These are phyloP conservation scores for Flagelloscypha sp. DNA, from an alignment of 768 basidiomycete genomes.

Conservation along the genomic window DNA sequence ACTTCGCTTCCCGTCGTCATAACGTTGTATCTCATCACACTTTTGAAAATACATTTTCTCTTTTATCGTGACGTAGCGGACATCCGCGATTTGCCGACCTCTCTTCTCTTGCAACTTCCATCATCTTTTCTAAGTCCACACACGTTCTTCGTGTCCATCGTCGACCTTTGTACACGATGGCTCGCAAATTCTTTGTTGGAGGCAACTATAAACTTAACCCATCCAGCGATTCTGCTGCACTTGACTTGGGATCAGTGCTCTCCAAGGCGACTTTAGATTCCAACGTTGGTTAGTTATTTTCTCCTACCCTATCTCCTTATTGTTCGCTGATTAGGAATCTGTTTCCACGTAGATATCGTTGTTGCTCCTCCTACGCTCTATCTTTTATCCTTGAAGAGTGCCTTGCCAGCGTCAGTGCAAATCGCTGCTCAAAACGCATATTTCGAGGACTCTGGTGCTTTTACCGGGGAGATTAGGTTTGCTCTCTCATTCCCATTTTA, in stretches of 20 bases:
- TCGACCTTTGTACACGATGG: conserved; percentile 31
- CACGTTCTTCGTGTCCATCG: not conserved
- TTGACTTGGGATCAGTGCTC: conserved; percentile 55
- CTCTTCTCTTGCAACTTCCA: not conserved
- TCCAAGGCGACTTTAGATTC: conserved; percentile 78
- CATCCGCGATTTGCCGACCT: not conserved
- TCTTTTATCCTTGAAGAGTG: conserved; percentile 61
- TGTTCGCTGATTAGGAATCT: conserved; percentile 8
- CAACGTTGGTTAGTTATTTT: conserved; percentile 50
- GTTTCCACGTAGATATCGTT: conserved; percentile 73
- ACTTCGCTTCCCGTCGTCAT: no score
- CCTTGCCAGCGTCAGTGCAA: conserved; percentile 57
- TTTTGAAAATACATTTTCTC: not conserved
- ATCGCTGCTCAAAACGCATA: conserved; percentile 92
- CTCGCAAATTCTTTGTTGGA: conserved; percentile 89
- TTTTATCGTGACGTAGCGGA: not conserved
- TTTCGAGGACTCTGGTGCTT: conserved; percentile 78
- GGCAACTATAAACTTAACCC: conserved; percentile 99
- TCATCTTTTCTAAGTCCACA: no score
- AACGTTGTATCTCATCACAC: not conserved
- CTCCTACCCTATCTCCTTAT: conserved; percentile 8
- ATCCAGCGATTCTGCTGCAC: conserved; percentile 52
- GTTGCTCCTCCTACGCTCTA: conserved; percentile 89
- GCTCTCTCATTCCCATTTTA: conserved; percentile 9
- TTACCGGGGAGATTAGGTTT: conserved; percentile 94